A percentile compares a stretch with the other conserved stretches of the same genome.
These are phyloP conservation scores for Fusarium nelsonii DNA, from an alignment of 2,329 filamentous ascomycete species.

Conservation along the genomic window DNA sequence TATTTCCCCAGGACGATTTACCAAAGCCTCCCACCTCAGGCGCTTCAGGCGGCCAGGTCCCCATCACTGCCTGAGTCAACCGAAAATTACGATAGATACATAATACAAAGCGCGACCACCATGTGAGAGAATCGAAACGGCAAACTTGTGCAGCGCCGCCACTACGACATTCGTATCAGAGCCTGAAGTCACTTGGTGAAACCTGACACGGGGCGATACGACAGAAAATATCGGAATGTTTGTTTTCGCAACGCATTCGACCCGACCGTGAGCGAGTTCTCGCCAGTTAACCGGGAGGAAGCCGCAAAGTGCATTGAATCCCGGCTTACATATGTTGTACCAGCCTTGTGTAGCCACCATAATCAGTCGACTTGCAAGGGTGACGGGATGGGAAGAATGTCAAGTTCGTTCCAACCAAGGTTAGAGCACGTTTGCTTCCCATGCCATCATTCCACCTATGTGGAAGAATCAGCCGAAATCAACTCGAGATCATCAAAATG, in stretches of 20 bases:
- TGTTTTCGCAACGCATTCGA: background rate
- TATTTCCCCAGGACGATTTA: constrained; percentile 57
- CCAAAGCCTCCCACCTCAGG: constrained; percentile 55
- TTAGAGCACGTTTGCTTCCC: background rate
- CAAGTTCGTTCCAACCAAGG: constrained; percentile 8
- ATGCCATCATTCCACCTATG: background rate
- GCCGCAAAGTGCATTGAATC: background rate
- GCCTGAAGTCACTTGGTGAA: background rate
- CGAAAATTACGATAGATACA: constrained; percentile 8
- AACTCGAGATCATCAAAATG: background rate
- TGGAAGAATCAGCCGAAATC: background rate
- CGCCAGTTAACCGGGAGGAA: background rate
- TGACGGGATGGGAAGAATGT: constrained; percentile 4
- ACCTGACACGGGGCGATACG: background rate
- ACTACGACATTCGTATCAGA: background rate
- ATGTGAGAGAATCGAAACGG: background rate
- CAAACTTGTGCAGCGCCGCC: background rate
- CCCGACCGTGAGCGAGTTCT: background rate
- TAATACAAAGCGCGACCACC: constrained; percentile 1
- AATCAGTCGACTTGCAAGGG: constrained; percentile 18
- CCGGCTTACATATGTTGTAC: constrained; percentile 1
- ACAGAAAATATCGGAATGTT: background rate
- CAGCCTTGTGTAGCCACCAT: constrained; percentile 1
- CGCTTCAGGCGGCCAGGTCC: constrained; percentile 53
- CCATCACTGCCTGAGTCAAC: constrained; percentile 56